phyloP scores from a whole-genome alignment of 164 flowering plant genomes.

The Cinnamomum micranthum region DNA sequence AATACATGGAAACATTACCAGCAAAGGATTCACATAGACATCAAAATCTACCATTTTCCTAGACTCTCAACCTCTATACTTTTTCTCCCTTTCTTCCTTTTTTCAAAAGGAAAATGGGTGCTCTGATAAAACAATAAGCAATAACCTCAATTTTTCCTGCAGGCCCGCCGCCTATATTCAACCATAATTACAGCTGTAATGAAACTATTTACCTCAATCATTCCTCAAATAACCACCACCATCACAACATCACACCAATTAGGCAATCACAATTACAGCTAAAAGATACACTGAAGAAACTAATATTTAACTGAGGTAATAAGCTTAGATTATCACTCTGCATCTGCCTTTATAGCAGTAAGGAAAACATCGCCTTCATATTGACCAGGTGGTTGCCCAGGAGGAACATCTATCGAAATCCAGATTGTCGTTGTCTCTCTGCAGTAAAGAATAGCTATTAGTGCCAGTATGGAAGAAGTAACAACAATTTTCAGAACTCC shows the following conservation, averaged over 20 bases:
- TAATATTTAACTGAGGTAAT: constrained; percentile 28
- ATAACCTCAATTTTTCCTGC: too few species aligned
- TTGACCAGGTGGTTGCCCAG: constrained; percentile 76
- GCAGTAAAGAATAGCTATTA: constrained; percentile 28
- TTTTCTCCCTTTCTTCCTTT: too few species aligned
- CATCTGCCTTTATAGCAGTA: constrained; percentile 63
- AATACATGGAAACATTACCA: too few species aligned
- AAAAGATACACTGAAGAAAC: background rate
- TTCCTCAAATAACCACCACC: background rate
- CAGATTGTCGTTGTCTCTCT: constrained; percentile 87
- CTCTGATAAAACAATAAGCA: too few species aligned
- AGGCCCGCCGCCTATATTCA: too few species aligned
- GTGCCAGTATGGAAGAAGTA: background rate
- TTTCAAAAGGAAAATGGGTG: too few species aligned
- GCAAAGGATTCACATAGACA: too few species aligned
- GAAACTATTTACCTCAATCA: too few species aligned
- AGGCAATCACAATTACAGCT: background rate
- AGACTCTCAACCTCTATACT: too few species aligned
- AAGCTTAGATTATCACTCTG: constrained; percentile 53
- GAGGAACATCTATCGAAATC: constrained; percentile 86
- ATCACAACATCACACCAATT: background rate
- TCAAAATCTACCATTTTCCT: too few species aligned
- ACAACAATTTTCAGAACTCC: background rate
- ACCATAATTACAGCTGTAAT: too few species aligned
- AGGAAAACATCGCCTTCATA: constrained; percentile 81